Evolutionary conservation across 1,139 yeast genomes (phyloP).

Genomic region (Yamadazyma sp.): DNA sequence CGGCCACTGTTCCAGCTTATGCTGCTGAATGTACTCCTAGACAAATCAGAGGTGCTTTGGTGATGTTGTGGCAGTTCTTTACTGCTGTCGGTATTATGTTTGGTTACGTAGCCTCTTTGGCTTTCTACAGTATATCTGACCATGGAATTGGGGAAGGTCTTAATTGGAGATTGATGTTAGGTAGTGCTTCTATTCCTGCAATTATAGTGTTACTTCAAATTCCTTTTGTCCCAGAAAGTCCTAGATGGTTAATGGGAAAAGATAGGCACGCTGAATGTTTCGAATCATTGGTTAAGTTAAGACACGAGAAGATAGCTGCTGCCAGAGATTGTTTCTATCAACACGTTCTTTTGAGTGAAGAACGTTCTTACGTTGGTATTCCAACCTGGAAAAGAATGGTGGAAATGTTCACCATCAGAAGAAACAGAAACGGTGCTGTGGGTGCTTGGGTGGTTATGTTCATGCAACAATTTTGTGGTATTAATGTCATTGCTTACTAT

Average conservation of each 20-base stretch:
- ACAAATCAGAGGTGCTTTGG: constrained; percentile 73
- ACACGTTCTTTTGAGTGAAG: constrained; percentile 64
- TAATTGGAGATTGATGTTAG: constrained; percentile 82
- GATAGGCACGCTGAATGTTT: constrained; percentile 58
- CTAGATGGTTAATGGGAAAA: constrained; percentile 78
- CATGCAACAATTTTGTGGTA: constrained; percentile 93
- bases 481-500: constrained; percentile 84
- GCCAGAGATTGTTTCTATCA: constrained; percentile 80
- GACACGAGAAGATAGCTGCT: constrained; percentile 58
- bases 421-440: constrained; percentile 80
- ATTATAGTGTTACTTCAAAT: constrained; percentile 63
- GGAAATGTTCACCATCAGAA: constrained; percentile 64
- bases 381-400: constrained; percentile 51
- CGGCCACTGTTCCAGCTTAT: constrained; percentile 80
- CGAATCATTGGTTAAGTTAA: constrained; percentile 48
- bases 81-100: constrained; percentile 86
- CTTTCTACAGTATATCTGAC: constrained; percentile 43
- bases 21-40: constrained; percentile 83
- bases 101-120: constrained; percentile 71
- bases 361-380: constrained; percentile 49
- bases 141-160: constrained; percentile 47
- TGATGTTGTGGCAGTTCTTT: constrained; percentile 89
- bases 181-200: constrained; percentile 76
- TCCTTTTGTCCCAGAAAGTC: constrained; percentile 74
- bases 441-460: constrained; percentile 85